phyloP scores from a whole-genome alignment of 23 red algal genomes.

The Chondrus crispus region DNA sequence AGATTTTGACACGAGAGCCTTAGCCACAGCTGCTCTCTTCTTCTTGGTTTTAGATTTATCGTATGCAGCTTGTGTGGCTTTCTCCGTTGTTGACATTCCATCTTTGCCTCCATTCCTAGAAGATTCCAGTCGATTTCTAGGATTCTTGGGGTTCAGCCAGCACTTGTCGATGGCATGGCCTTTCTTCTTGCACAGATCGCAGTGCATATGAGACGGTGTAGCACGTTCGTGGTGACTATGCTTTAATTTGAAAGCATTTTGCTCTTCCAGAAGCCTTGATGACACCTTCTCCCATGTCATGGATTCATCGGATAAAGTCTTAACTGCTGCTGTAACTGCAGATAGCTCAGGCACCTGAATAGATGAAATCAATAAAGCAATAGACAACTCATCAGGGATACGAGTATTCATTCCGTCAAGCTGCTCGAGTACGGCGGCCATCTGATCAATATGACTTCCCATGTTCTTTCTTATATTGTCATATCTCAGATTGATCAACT shows the following conservation, averaged over 20 bases:
- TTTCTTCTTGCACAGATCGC: not conserved
- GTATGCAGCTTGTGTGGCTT: too few relatives aligned
- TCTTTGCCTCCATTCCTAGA: too few relatives aligned
- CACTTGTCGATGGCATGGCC: not conserved
- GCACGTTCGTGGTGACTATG: not conserved
- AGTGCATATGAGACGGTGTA: not conserved
- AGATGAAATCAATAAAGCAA: conserved; percentile 6
- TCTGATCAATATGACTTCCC: not conserved
- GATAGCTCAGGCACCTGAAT: not conserved
- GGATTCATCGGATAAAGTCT: not conserved
- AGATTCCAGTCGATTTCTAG: not conserved
- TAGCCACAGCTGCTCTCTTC: too few relatives aligned
- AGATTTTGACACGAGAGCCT: too few relatives aligned
- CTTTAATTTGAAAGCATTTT: not conserved
- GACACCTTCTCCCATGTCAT: conserved; percentile 16
- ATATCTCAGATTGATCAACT: not conserved
- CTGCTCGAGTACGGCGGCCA: not conserved
- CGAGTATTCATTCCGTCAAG: not conserved
- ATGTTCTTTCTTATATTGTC: not conserved
- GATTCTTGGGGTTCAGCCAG: not conserved
- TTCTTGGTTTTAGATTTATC: too few relatives aligned
- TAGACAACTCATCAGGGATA: not conserved
- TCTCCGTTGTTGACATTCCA: too few relatives aligned
- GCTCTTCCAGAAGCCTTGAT: not conserved
- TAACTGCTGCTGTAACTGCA: conserved; percentile 11